These are phyloP conservation scores for Chromera velia DNA, from an alignment of 73 alveolate genomes.

Conservation along the genomic window DNA sequence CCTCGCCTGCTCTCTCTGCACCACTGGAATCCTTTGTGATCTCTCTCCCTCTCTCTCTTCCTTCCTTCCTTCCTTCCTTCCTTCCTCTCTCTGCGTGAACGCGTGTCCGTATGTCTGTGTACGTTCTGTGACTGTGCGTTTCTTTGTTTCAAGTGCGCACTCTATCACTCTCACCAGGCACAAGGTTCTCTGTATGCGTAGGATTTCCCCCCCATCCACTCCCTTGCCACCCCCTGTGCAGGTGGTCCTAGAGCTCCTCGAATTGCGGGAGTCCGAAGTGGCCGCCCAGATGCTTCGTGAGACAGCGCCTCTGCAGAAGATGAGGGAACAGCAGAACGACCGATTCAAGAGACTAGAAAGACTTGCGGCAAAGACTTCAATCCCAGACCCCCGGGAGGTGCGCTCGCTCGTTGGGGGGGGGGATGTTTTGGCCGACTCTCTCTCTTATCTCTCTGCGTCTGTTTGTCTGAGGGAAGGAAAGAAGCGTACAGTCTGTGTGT, in stretches of 20 bases:
- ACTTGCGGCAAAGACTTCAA: neutral
- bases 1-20: no score
- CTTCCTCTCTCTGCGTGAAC: neutral
- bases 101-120: neutral
- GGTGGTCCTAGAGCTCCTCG: conserved; percentile 42
- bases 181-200: conserved; percentile 1
- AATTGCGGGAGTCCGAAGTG: conserved; percentile 20
- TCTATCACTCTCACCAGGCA: neutral
- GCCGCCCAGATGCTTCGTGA: conserved; percentile 24
- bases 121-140: conserved; percentile 23
- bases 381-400: neutral
- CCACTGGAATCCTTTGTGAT: no score
- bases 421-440: conserved; percentile 6
- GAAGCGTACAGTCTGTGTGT: neutral
- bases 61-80: neutral
- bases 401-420: neutral
- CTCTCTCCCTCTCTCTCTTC: neutral
- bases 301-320: neutral
- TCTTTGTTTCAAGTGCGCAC: neutral
- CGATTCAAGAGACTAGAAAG: neutral
- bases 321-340: neutral
- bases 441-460: conserved; percentile 21
- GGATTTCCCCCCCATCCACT: conserved; percentile 20
- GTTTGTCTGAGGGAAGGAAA: conserved; percentile 14
- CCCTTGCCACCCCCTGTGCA: neutral